Evolutionary conservation across 1,284 basidiomycete species (phyloP).

Genomic region (Neotropicomus parvogracilis): DNA sequence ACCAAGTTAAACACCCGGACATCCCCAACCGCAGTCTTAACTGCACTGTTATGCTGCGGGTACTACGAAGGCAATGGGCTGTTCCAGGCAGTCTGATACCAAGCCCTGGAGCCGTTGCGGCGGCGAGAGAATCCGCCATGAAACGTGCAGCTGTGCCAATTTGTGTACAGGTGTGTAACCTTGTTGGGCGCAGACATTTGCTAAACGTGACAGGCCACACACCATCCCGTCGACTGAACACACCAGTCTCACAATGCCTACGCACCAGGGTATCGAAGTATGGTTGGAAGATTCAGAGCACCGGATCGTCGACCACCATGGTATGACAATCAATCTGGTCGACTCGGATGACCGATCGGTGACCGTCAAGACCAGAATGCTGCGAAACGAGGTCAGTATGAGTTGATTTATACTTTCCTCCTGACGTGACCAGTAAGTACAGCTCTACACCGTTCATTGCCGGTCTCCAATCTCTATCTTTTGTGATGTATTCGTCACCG

Average conservation of each 20-base stretch:
- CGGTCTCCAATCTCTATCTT: conserved; percentile 14
- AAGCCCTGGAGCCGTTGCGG: too few species aligned
- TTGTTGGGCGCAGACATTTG: neutral
- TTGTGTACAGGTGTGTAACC: conserved; percentile 2
- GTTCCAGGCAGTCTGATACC: too few species aligned
- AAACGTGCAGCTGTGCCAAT: neutral
- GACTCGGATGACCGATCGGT: conserved; percentile 12
- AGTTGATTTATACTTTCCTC: neutral
- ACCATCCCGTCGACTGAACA: too few species aligned
- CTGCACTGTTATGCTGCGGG: too few species aligned
- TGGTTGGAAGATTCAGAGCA: conserved; percentile 19
- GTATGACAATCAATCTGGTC: conserved; percentile 10
- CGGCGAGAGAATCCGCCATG: too few species aligned
- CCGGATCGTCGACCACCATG: conserved; percentile 5
- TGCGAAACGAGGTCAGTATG: conserved; percentile 15
- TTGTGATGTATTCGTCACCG: conserved; percentile 18
- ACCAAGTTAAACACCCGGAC: too few species aligned
- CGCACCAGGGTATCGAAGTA: conserved; percentile 14
- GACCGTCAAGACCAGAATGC: conserved; percentile 9
- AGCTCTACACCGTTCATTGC: conserved; percentile 20
- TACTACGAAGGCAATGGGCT: too few species aligned
- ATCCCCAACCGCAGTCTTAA: too few species aligned
- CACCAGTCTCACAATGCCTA: conserved; percentile 13
- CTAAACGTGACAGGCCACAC: conserved; percentile 1
- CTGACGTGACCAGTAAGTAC: neutral